Evolutionary conservation across 2,329 filamentous ascomycete species (phyloP), one percentile per base, ranked within the genome.

Genomic region (Fusarium equiseti): DNA sequence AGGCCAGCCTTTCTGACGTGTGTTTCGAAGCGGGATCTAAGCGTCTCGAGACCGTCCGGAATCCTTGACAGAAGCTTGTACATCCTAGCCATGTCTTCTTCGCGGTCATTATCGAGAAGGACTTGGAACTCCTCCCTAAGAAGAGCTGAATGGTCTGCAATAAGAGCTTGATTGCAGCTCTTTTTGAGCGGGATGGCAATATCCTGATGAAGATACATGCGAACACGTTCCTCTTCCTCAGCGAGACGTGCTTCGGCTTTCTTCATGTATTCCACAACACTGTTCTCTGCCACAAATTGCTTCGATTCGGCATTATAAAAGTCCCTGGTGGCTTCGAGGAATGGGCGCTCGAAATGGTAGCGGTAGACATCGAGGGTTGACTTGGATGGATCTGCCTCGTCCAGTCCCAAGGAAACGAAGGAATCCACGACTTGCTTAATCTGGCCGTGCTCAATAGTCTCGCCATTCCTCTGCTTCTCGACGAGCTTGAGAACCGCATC

Each of bases 181-280:
- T 93, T 94, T 83, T 95, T 97, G 58, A 99, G 84, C 18, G 90
- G 91, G 10, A 90, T 83, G 73, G 93, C 92, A 62, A 98, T 98
- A 80, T 99, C 96, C 38, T 90, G 89, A 76, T 98, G 94, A 48
- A 99, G 86, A 77, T 97, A 99, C 77, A 98, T 89, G 71, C 90
- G 90, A 12, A 99, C 96, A 27, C 96, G 93, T 78, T 95, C 93
- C 82, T 97, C 96, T 81, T 99, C 96, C 81, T 99, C 96, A 10
- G 93, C 89, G 66, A 99, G 83, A 32, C 96, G 91, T 44, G 89
- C 83, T 82, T 98, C 95, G 1, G 96, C 97, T 87, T 99, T 99
- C 86, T 98, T 98, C 96, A 99, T 98, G 83, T 98, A 99, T 78
- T 99, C 96, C 35, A 99, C 95, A 6, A 99, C 94, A 70, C 92